Percentiles rank a stretch among this genome's conserved stretches.
Evolutionary conservation across 2,329 filamentous ascomycete genomes (phyloP).

Genomic region (Chaetomium globosum): DNA sequence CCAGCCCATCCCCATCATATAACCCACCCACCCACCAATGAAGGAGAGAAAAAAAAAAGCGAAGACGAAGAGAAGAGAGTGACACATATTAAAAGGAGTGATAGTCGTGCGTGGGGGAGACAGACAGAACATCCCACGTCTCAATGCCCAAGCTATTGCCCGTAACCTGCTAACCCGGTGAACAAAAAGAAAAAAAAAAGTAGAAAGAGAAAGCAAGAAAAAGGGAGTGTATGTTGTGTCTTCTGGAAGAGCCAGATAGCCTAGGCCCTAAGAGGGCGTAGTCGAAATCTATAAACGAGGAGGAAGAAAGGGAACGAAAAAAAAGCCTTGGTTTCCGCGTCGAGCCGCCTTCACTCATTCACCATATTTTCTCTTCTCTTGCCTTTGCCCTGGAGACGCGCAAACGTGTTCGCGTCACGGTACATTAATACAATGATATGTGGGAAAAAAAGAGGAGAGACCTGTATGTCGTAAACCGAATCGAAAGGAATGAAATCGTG

Average conservation of each 20-base stretch:
- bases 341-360: slow-evolving; percentile 1
- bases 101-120: neutral
- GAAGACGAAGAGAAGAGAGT: neutral
- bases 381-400: neutral
- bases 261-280: neutral
- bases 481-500: neutral
- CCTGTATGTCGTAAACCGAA: neutral
- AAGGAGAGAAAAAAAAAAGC: neutral
- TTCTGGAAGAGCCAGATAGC: neutral
- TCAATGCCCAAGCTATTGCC: neutral
- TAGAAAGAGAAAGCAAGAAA: slow-evolving; percentile 5
- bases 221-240: neutral
- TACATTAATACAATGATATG: slow-evolving; percentile 23
- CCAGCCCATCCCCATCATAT: neutral
- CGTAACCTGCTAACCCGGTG: neutral
- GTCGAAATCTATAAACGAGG: neutral
- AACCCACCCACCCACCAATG: neutral
- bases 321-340: slow-evolving; percentile 1
- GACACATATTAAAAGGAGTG: slow-evolving; percentile 14
- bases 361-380: neutral
- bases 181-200: neutral
- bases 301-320: neutral
- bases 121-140: neutral
- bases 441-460: slow-evolving; percentile 13
- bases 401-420: slow-evolving; percentile 10